A percentile compares a stretch with the other conserved stretches of the same genome.
phyloP scores from a whole-genome alignment of 208 protist species.

The Phytomonas sp. region DNA sequence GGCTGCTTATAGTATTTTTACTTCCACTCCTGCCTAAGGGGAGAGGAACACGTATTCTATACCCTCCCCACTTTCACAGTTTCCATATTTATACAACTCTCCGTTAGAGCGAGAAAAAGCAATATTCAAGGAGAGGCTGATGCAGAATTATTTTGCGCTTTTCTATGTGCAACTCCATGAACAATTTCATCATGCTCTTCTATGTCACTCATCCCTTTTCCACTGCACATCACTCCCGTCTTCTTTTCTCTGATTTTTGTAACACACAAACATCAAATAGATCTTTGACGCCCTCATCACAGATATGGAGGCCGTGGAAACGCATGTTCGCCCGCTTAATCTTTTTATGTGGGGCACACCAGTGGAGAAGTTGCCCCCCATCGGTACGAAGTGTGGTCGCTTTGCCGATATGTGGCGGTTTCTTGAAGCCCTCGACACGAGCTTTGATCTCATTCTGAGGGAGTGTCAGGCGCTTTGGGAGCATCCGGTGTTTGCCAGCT shows the following conservation, averaged over 20 bases:
- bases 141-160: neutral
- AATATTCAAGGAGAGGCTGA: neutral
- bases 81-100: neutral
- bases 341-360: constrained; percentile 56
- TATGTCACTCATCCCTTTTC: constrained; percentile 12
- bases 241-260: constrained; percentile 6
- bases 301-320: constrained; percentile 35
- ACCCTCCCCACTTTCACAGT: neutral
- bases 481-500: constrained; percentile 47
- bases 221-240: neutral
- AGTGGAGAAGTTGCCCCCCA: neutral
- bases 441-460: constrained; percentile 59
- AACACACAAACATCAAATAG: neutral
- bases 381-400: neutral
- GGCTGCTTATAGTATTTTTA: constrained; percentile 65
- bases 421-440: neutral
- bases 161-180: constrained; percentile 6
- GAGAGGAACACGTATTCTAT: neutral
- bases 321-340: constrained; percentile 43
- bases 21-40: constrained; percentile 13
- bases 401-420: neutral
- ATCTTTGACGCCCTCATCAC: constrained; percentile 1
- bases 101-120: neutral
- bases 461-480: constrained; percentile 35
- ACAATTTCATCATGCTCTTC: neutral